phyloP scores from a whole-genome alignment of 495 filamentous ascomycete species.

The Penicillium macrosclerotiorum region DNA sequence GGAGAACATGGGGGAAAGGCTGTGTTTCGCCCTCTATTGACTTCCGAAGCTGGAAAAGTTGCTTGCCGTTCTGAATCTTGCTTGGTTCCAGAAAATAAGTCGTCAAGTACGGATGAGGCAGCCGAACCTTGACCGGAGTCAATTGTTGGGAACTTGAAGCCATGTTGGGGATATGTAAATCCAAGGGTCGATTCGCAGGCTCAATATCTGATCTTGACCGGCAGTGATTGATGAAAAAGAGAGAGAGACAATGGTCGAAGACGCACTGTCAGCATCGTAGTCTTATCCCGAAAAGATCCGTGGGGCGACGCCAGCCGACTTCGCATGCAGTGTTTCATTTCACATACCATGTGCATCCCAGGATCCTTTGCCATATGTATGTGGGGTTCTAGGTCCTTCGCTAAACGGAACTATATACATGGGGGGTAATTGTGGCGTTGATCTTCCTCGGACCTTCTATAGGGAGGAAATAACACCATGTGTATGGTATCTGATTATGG shows the following conservation, averaged over 20 bases:
- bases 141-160: slow-evolving; percentile 1
- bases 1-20: slow-evolving; percentile 12
- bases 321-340: background rate
- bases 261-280: background rate
- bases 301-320: slow-evolving; percentile 8
- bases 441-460: background rate
- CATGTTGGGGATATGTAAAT: background rate
- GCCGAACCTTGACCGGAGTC: slow-evolving; percentile 8
- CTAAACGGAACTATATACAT: background rate
- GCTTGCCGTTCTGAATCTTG: background rate
- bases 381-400: background rate
- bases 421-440: background rate
- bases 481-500: background rate
- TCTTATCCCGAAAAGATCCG: slow-evolving; percentile 3
- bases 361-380: background rate
- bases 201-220: background rate
- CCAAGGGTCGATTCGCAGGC: background rate
- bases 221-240: background rate
- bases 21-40: slow-evolving; percentile 5
- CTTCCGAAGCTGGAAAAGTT: slow-evolving; percentile 6
- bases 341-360: background rate
- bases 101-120: slow-evolving; percentile 17
- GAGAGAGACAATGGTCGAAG: background rate
- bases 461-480: background rate
- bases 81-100: slow-evolving; percentile 10